Base-by-base conservation (phyloP, 2,329 filamentous ascomycete genomes). In the Ampelomyces quisqualis region DNA sequence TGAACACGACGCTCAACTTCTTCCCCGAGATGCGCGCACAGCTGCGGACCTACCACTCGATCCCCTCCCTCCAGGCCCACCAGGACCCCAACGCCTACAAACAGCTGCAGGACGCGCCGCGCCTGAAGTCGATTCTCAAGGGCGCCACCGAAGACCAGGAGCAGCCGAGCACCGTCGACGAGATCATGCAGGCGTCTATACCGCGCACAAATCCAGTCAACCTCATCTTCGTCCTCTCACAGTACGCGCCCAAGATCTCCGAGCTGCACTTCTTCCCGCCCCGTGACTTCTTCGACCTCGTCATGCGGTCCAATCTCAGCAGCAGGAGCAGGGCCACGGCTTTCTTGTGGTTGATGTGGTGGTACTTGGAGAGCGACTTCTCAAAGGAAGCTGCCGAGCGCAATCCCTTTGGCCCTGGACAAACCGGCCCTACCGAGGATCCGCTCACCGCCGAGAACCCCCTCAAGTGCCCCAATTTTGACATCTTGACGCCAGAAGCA, bases 1-100 rank as follows among this genome's bases (percentile, higher is more conserved):
- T 98, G 93, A 98, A 98, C 70, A 98, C 93, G 2, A 98, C 93
- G 0, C 76, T 98, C 33, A 98, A 98, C 64, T 97, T 98, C 76
- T 98, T 98, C 67, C 93, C 93, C 15, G 93, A 98, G 69, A 98
- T 98, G 93, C 87, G 93, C 70, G 93, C 93, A 20, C 93, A 98
- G 65, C 77, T 98, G 21, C 85, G 93, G 66, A 98, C 93, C 23
- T 98, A 98, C 72, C 93, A 98, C 67, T 91, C 93, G 9, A 98
- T 98, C 53, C 93, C 93, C 10, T 96, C 90, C 1, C 77, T 98
- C 5, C 93, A 98, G 71, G 91, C 91, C 31, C 87, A 90, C 53
- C 90, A 96, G 70, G 93, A 97, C 59, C 85, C 90, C 8, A 91
- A 93, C 56, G 90, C 91, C 38, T 97, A 98, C 77, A 98, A 98